A percentile compares a stretch with the other conserved stretches of the same genome.
Evolutionary conservation across 176 grass and related monocot species (phyloP).

Genomic region (Pontederia crassipes): DNA sequence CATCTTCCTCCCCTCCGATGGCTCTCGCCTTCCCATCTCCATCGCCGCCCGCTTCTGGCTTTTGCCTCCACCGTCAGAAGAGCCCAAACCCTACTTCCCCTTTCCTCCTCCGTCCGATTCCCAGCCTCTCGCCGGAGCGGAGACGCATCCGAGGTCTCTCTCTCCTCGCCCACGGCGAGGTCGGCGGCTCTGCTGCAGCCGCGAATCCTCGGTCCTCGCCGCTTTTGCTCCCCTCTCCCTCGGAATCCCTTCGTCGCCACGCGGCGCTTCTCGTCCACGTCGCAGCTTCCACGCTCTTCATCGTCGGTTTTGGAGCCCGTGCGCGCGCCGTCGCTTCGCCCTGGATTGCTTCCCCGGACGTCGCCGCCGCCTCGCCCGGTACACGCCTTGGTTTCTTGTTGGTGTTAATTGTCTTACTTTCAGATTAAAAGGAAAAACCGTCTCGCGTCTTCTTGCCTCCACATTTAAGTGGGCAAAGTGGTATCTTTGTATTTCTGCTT

Average conservation of each 20-base stretch:
- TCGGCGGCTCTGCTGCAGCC: background rate
- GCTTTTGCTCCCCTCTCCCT: background rate
- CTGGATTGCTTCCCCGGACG: constrained; percentile 6
- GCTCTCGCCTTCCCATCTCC: background rate
- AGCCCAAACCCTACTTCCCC: constrained; percentile 4
- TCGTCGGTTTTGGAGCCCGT: constrained; percentile 27
- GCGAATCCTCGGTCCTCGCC: background rate
- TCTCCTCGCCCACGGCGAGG: background rate
- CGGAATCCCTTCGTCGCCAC: constrained; percentile 12
- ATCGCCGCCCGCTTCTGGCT: constrained; percentile 4
- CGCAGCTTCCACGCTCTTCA: constrained; percentile 27
- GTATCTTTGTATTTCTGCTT: background rate
- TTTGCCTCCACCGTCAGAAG: background rate
- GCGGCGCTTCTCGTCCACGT: constrained; percentile 41
- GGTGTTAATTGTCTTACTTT: background rate
- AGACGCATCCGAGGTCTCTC: background rate
- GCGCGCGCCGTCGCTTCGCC: constrained; percentile 18
- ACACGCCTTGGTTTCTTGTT: background rate
- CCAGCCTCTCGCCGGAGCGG: background rate
- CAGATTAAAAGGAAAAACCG: background rate
- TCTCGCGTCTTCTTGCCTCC: background rate
- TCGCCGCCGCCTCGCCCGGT: constrained; percentile 5
- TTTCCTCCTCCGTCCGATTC: constrained; percentile 7
- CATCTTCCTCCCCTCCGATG: background rate
- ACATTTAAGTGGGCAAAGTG: background rate